These are phyloP conservation scores for Melampsora americana DNA, from an alignment of 1,284 basidiomycete genomes.

Conservation along the genomic window DNA sequence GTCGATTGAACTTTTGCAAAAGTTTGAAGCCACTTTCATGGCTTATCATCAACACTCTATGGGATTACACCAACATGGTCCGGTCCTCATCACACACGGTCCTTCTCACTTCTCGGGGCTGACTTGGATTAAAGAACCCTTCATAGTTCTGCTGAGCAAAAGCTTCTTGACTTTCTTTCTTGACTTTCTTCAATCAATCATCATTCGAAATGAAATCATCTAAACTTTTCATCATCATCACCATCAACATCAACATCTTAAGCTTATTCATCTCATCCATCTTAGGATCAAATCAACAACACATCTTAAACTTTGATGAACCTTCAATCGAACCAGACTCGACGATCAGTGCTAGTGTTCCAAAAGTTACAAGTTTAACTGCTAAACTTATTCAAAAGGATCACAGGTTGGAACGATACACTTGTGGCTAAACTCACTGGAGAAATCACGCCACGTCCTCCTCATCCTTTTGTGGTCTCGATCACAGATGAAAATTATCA, in stretches of 20 bases:
- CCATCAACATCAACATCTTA: neutral
- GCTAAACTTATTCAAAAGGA: constrained; percentile 26
- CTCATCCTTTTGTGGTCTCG: constrained; percentile 39
- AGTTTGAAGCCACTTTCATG: no score
- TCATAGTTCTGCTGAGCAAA: no score
- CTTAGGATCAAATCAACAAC: neutral
- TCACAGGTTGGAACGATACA: constrained; percentile 41
- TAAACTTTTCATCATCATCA: neutral
- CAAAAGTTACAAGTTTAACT: constrained; percentile 17
- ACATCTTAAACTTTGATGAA: neutral
- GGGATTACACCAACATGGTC: no score
- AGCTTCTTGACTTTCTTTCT: no score
- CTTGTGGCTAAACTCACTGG: constrained; percentile 30
- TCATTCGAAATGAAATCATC: neutral
- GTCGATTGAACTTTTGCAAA: no score
- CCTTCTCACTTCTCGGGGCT: no score
- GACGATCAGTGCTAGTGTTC: neutral
- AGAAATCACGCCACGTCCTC: constrained; percentile 20
- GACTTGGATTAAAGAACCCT: no score
- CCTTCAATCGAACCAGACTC: neutral
- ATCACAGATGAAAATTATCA: constrained; percentile 33
- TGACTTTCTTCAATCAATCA: neutral
- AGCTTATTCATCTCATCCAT: neutral
- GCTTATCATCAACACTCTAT: no score
- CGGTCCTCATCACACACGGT: no score